Conservation (phyloP, 371 early-diverging fungal genomes). For the Mortierella sp. region DNA sequence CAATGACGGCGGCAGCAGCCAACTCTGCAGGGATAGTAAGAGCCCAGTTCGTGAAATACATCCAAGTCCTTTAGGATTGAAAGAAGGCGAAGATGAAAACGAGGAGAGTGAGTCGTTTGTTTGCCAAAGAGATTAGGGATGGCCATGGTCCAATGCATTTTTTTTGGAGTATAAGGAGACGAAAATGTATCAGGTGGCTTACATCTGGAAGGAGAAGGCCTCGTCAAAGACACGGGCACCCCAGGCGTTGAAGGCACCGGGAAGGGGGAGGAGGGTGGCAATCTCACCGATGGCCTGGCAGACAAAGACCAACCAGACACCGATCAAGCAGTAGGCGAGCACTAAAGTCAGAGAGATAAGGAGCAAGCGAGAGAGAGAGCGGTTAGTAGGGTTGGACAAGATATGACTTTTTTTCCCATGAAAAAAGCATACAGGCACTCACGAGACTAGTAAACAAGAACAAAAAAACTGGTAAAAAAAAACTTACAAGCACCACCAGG, state of each 20-base stretch:
- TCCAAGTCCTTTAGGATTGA: slow-evolving; percentile 9
- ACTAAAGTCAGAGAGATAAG: slow-evolving; percentile 56
- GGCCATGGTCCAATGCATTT: too few species aligned
- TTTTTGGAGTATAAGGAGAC: neutral
- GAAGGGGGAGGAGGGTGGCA: slow-evolving; percentile 84
- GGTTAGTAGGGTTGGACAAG: neutral
- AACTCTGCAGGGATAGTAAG: slow-evolving; percentile 86
- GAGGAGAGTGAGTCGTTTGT: too few species aligned
- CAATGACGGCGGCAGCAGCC: slow-evolving; percentile 81
- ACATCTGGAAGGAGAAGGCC: slow-evolving; percentile 77
- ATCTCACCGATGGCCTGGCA: slow-evolving; percentile 90
- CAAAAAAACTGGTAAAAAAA: neutral
- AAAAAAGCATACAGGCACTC: neutral
- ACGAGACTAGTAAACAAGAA: neutral
- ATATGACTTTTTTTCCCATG: neutral
- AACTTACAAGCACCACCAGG: slow-evolving; percentile 76
- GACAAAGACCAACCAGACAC: slow-evolving; percentile 85
- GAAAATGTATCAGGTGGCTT: slow-evolving; percentile 17
- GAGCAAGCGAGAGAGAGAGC: neutral
- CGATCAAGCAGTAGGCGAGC: slow-evolving; percentile 77
- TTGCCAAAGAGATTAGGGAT: too few species aligned
- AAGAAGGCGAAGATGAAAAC: neutral
- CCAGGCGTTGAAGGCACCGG: slow-evolving; percentile 89
- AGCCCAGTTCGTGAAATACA: slow-evolving; percentile 90
- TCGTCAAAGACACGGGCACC: slow-evolving; percentile 87